phyloP scores from a whole-genome alignment of 257 asterid genomes.

The Solanum corneliomulleri region DNA sequence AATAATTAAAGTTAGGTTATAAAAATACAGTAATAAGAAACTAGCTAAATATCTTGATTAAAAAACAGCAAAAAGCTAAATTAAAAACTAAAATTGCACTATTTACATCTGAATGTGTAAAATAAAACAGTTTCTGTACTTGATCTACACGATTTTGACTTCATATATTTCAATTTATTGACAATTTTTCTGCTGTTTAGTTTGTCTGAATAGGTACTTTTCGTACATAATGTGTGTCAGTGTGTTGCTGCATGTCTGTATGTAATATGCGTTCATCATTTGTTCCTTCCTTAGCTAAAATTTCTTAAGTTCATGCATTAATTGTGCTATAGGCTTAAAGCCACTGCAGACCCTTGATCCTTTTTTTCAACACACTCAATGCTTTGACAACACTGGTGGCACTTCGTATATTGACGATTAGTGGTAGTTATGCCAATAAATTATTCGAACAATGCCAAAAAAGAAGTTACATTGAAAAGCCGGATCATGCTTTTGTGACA shows the following conservation, averaged over 20 bases:
- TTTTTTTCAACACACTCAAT: not conserved
- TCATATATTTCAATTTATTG: not conserved
- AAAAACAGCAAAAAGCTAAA: not conserved
- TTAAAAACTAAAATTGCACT: not conserved
- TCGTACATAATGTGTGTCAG: not conserved
- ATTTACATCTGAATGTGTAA: not conserved
- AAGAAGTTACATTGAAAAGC: not conserved
- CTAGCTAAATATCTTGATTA: not conserved
- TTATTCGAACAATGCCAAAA: not conserved
- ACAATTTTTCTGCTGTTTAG: not conserved
- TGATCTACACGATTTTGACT: not conserved
- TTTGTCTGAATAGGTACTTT: not conserved
- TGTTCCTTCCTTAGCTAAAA: not conserved
- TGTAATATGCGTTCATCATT: no score
- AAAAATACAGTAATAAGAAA: not conserved
- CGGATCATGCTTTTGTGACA: not conserved
- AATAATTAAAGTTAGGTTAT: not conserved
- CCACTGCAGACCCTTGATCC: not conserved
- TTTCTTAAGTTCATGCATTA: not conserved
- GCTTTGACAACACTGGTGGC: not conserved
- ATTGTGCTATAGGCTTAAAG: not conserved
- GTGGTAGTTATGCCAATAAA: not conserved
- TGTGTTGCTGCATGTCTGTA: not conserved
- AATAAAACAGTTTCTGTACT: not conserved
- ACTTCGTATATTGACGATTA: not conserved